Conservation (phyloP, 495 filamentous ascomycete genomes). For the Cryomyces minteri region DNA sequence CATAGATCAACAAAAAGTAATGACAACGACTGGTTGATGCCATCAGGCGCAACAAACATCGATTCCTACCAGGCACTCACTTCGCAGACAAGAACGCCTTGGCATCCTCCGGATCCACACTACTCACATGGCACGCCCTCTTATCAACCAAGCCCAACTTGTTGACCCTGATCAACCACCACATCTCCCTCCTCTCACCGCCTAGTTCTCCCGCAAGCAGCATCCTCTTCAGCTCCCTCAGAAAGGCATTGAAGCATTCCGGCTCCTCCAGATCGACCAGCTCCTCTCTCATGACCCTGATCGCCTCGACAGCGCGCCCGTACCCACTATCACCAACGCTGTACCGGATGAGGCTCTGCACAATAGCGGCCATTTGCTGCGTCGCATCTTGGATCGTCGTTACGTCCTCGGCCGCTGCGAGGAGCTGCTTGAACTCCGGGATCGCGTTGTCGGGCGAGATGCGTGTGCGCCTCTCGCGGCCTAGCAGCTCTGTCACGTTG, state of each 20-base stretch:
- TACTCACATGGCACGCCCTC: conserved; percentile 35
- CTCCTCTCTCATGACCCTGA: conserved; percentile 63
- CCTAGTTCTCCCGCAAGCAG: conserved; percentile 53
- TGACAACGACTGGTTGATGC: no score
- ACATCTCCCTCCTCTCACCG: conserved; percentile 69
- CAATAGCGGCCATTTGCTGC: conserved; percentile 54
- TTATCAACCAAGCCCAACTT: conserved; percentile 59
- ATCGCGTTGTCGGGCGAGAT: conserved; percentile 71
- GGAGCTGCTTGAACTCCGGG: conserved; percentile 76
- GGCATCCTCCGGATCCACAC: conserved; percentile 49
- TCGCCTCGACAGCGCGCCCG: conserved; percentile 51
- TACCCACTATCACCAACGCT: conserved; percentile 64
- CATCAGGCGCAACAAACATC: no score
- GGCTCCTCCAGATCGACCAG: conserved; percentile 61
- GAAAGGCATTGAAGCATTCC: conserved; percentile 54
- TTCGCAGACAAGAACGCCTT: conserved; percentile 13
- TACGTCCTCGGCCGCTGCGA: conserved; percentile 42
- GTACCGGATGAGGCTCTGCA: conserved; percentile 46
- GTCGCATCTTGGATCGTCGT: conserved; percentile 45
- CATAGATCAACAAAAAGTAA: no score
- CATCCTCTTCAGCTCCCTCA: conserved; percentile 52
- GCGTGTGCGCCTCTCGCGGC: conserved; percentile 35
- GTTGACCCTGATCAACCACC: conserved; percentile 48
- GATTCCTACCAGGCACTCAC: no score
- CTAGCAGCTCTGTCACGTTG: conserved; percentile 63